Percentiles rank a stretch among this genome's conserved stretches.
Conservation (phyloP, 176 grass and related monocot species). For the Carex kokanica region DNA sequence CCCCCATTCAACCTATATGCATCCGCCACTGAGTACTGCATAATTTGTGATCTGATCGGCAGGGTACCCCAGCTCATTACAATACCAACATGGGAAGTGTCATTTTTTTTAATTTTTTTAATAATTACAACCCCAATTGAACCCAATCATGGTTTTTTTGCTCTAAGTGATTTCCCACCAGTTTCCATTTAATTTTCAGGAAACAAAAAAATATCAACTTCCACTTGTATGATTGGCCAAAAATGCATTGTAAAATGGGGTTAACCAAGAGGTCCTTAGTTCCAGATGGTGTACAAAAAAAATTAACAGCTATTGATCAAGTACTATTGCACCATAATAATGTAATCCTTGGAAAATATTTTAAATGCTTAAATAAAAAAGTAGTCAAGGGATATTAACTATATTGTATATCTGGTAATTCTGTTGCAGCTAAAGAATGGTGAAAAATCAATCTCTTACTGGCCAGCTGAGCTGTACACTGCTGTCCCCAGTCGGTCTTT, state of each 20-base stretch:
- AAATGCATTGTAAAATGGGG: neutral
- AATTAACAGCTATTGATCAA: neutral
- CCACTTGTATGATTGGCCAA: neutral
- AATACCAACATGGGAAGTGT: neutral
- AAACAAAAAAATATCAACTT: neutral
- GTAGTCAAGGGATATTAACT: neutral
- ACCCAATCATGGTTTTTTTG: neutral
- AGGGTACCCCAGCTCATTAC: neutral
- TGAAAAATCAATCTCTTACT: constrained; percentile 86
- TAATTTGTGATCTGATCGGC: neutral
- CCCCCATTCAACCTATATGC: no score
- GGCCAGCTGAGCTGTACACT: constrained; percentile 82
- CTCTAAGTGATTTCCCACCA: neutral
- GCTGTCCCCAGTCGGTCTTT: constrained; percentile 95
- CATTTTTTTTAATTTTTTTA: neutral
- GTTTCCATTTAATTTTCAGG: neutral
- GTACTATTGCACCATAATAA: neutral
- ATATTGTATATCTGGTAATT: constrained; percentile 15
- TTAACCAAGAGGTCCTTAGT: neutral
- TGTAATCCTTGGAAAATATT: neutral
- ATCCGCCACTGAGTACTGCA: no score
- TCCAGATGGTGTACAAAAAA: neutral
- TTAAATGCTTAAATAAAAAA: constrained; percentile 4
- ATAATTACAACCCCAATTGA: neutral
- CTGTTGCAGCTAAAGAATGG: constrained; percentile 80